phyloP scores from a whole-genome alignment of 805 yeast species.

The Candida argentea region DNA sequence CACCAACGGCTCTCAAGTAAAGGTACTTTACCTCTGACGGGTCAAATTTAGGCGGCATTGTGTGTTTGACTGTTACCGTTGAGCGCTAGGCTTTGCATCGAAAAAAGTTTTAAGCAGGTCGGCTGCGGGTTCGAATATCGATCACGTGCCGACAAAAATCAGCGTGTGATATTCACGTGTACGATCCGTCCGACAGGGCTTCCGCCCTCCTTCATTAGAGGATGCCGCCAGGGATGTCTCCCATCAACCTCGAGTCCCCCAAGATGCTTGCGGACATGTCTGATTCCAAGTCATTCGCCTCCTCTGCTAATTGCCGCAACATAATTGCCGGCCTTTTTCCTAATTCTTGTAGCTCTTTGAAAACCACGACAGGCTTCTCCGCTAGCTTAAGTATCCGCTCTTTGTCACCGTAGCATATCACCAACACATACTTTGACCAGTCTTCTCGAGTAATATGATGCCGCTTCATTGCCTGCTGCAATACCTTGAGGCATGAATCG shows the following conservation, averaged over 20 bases:
- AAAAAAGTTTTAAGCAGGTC: too few species aligned
- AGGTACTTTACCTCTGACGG: constrained; percentile 97
- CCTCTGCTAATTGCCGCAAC: constrained; percentile 72
- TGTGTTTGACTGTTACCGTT: too few species aligned
- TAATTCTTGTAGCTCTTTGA: constrained; percentile 73
- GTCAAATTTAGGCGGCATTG: constrained; percentile 97
- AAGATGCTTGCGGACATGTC: constrained; percentile 9
- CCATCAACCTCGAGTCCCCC: constrained; percentile 31
- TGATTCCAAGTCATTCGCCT: too few species aligned
- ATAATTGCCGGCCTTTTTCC: constrained; percentile 88
- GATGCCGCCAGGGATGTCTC: constrained; percentile 37
- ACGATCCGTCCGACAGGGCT: too few species aligned
- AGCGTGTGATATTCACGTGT: too few species aligned
- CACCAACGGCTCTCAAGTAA: constrained; percentile 99
- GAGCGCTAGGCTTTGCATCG: too few species aligned
- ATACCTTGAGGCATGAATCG: constrained; percentile 81
- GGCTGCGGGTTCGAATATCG: too few species aligned
- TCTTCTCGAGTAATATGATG: constrained; percentile 71
- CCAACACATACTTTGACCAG: constrained; percentile 82
- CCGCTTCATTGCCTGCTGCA: constrained; percentile 81
- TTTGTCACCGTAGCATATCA: constrained; percentile 84
- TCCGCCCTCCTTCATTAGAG: constrained; percentile 8
- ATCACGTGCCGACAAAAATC: too few species aligned
- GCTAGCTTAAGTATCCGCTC: constrained; percentile 75
- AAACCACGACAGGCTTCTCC: constrained; percentile 81